phyloP scores from a whole-genome alignment of 2,329 filamentous ascomycete genomes.

The Hawksworthiomyces lignivorus region DNA sequence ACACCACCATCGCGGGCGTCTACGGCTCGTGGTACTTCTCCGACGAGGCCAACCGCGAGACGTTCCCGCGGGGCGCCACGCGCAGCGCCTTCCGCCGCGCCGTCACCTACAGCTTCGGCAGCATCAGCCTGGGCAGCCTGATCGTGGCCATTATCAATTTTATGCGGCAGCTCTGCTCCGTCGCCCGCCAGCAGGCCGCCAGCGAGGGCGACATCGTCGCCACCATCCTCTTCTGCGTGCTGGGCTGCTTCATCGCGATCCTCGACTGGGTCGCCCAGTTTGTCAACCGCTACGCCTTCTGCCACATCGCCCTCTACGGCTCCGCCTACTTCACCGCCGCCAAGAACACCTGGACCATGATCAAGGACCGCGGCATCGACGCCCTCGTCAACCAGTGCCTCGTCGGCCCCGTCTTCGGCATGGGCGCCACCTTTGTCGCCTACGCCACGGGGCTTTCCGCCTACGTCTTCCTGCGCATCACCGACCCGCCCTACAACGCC shows the following conservation, averaged over 20 bases:
- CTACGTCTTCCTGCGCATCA: constrained; percentile 82
- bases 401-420: constrained; percentile 64
- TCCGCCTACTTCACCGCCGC: constrained; percentile 80
- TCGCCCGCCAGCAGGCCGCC: constrained; percentile 61
- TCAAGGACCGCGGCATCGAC: constrained; percentile 85
- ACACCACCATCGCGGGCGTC: constrained; percentile 78
- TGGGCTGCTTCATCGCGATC: constrained; percentile 68
- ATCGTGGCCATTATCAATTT: constrained; percentile 83
- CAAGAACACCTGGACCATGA: constrained; percentile 86
- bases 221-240: constrained; percentile 60
- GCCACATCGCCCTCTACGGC: constrained; percentile 86
- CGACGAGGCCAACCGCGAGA: constrained; percentile 36
- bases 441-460: constrained; percentile 75
- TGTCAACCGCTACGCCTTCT: constrained; percentile 87
- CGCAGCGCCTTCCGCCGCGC: constrained; percentile 75
- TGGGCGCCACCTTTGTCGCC: constrained; percentile 75
- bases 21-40: constrained; percentile 94
- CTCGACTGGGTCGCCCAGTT: constrained; percentile 83
- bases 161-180: constrained; percentile 70
- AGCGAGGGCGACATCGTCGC: constrained; percentile 61
- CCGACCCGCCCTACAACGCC: constrained; percentile 68
- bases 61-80: constrained; percentile 72
- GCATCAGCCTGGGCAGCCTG: constrained; percentile 78
- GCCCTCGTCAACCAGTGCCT: constrained; percentile 85
- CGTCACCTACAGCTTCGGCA: constrained; percentile 86